A percentile compares a stretch with the other conserved stretches of the same genome.
phyloP scores from a whole-genome alignment of 768 basidiomycete species.

The Gloeophyllum trabeum region DNA sequence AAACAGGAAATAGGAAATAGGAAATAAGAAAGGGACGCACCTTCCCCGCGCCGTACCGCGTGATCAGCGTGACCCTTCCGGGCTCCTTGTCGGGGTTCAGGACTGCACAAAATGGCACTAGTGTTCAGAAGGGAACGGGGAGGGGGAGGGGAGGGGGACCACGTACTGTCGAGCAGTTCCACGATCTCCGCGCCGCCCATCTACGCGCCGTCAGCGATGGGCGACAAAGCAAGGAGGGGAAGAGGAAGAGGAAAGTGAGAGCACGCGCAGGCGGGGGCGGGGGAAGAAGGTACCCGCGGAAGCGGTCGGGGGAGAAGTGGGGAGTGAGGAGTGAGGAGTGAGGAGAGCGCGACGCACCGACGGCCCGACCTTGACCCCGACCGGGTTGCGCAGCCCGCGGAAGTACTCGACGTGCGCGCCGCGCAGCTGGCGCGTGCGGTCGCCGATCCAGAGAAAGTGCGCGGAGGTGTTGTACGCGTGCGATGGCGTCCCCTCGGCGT shows the following conservation, averaged over 20 bases:
- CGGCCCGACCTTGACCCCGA: slow-evolving; percentile 97
- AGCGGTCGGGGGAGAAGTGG: no score
- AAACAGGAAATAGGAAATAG: neutral
- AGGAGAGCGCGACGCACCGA: no score
- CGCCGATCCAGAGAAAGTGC: slow-evolving; percentile 96
- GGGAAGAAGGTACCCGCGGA: no score
- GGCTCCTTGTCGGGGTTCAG: slow-evolving; percentile 78
- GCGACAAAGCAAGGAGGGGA: no score
- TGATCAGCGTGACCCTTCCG: slow-evolving; percentile 84
- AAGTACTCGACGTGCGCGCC: slow-evolving; percentile 97
- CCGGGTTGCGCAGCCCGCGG: slow-evolving; percentile 83
- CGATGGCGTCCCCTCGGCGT: slow-evolving; percentile 30
- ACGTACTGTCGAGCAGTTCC: slow-evolving; percentile 61
- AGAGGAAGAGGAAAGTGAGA: no score
- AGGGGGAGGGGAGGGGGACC: neutral
- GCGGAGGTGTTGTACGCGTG: slow-evolving; percentile 94
- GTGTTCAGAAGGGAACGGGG: slow-evolving; percentile 2
- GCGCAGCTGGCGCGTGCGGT: slow-evolving; percentile 83
- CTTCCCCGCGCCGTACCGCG: slow-evolving; percentile 86
- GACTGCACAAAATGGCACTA: no score
- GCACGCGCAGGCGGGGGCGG: no score
- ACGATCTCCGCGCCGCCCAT: slow-evolving; percentile 75
- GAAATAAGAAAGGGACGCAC: slow-evolving; percentile 21
- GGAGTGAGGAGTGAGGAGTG: no score
- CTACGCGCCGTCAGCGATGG: no score